Base-by-base conservation (phyloP, 2,329 filamentous ascomycete genomes). In the Blastomyces silverae region DNA sequence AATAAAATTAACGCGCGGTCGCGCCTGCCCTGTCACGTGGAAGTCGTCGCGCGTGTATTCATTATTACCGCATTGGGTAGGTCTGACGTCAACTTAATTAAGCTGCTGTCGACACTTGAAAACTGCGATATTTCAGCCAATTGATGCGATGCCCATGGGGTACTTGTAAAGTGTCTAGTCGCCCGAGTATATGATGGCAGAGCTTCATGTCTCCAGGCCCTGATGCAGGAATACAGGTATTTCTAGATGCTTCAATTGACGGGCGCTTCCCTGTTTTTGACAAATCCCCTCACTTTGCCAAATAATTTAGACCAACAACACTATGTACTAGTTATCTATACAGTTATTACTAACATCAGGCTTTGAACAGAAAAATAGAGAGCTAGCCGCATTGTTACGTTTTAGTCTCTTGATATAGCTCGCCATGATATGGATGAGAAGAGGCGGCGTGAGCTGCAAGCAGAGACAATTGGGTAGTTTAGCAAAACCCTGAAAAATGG, bases 51-150 rank as follows among this genome's bases (percentile, higher is more conserved):
- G 8, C 15, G 4, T 10, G 22, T 1, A 46, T 20, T 60, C 57
- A 46, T 25, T 60, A 48, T 31, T 60, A 15, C 57, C 57, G 17
- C 3, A 48, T 60, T 44, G 11, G 57, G 57, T 11, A 60, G 44
- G 17, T 39, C 10, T 34, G 8, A 42, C 37, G 37, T 39, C 37
- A 39, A 39, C 10, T 39, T 11, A 13, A 11, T 39, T 39, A 39
- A 13, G 2, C 37, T 13, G 10, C 8, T 11, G 46, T 10, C 46
- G 2, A 50, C 10, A 4, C n/a, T 50, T 50, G n/a, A 50, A 22
- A 11, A 0, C 5, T n/a, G 17, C 22, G 46, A 48, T 48, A 48
- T 22, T 22, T 22, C 46, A 20, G 46, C 3, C 46, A 48, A 48
- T 48, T 48, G n/a, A 48, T 48, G 46, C 46, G n/a, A 50, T 50